Evolutionary conservation across 2,329 filamentous ascomycete genomes (phyloP), one percentile per base, ranked within the genome.

Genomic region (Allantophomopsis lycopodina): DNA sequence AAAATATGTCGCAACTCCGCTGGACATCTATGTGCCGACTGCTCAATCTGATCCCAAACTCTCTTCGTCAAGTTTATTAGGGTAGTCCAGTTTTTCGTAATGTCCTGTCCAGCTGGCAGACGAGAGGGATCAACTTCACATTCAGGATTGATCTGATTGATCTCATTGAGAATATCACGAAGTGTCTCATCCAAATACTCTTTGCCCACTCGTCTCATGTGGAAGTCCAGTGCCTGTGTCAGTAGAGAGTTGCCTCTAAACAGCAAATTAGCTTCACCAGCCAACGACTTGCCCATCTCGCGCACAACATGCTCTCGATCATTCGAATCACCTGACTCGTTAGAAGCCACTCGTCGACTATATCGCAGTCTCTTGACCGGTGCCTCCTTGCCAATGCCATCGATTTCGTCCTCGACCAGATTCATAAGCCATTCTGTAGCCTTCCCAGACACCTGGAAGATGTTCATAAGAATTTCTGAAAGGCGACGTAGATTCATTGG

Each of bases 111-210:
- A 16, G 59, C 55, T n/a, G 61, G 60, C 56, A 94, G 67, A 43
- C 82, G 79, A 59, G 84, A 86, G 1, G 91, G 89, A 54, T 98
- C 91, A 7, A 98, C 88, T 58, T 98, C 91, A 58, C 89, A 96
- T 50, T 95, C 83, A 0, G 83, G 81, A 53, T 96, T 87, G 46
- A 82, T 76, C 49, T 89, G 82, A 52, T 94, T 91, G 55, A 98
- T 94, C 54, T 94, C 84, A 42, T 73, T 69, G 35, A 98, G 73
- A 58, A 88, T 91, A 38, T 87, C 80, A n/a, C 77, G 77, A 32
- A 98, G 68, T 0, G 85, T 81, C 37, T 93, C 84, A 49, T 93
- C 84, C 2, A 98, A 63, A 51, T 94, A 98, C 49, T 95, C 88
- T 49, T 87, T 89, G 33, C 91, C 91, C 1, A 96, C 66, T 8